phyloP scores from a whole-genome alignment of 306 rosid species.

The Trifolium repens region DNA sequence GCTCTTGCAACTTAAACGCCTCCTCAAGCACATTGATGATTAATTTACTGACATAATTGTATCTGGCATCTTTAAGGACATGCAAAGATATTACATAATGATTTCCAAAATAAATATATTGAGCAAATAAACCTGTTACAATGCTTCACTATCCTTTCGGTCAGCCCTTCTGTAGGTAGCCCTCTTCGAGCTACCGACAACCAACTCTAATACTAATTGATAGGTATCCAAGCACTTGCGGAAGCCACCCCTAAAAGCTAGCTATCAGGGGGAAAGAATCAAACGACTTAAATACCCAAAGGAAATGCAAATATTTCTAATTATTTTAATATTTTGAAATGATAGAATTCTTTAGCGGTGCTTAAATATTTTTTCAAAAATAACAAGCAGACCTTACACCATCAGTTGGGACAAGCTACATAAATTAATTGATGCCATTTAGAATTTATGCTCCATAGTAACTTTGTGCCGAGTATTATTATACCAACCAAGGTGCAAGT shows the following conservation, averaged over 20 bases:
- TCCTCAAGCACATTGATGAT: conserved; percentile 87
- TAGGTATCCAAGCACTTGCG: too few relatives aligned
- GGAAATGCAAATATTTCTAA: conserved; percentile 1
- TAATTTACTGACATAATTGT: conserved; percentile 87
- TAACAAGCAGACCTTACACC: conserved; percentile 13
- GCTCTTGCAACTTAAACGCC: conserved; percentile 84
- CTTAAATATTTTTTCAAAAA: conserved; percentile 10
- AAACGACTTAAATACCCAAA: neutral
- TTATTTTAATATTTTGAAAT: conserved; percentile 31
- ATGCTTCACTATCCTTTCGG: too few relatives aligned
- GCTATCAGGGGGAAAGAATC: too few relatives aligned
- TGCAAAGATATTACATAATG: conserved; percentile 11
- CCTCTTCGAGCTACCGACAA: too few relatives aligned
- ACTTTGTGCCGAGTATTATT: conserved; percentile 25
- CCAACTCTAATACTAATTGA: too few relatives aligned
- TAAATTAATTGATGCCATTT: conserved; percentile 14
- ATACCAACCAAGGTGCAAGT: conserved; percentile 26
- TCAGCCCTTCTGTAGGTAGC: too few relatives aligned
- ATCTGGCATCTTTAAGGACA: conserved; percentile 71
- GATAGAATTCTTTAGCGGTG: conserved; percentile 12
- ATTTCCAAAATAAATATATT: too few relatives aligned
- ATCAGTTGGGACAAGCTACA: conserved; percentile 4
- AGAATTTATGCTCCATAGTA: neutral
- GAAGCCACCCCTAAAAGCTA: too few relatives aligned
- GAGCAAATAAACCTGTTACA: too few relatives aligned